Percentiles rank a stretch among this genome's conserved stretches.
These are phyloP conservation scores for Penicillium paradoxum DNA, from an alignment of 495 filamentous ascomycete genomes.

Conservation along the genomic window DNA sequence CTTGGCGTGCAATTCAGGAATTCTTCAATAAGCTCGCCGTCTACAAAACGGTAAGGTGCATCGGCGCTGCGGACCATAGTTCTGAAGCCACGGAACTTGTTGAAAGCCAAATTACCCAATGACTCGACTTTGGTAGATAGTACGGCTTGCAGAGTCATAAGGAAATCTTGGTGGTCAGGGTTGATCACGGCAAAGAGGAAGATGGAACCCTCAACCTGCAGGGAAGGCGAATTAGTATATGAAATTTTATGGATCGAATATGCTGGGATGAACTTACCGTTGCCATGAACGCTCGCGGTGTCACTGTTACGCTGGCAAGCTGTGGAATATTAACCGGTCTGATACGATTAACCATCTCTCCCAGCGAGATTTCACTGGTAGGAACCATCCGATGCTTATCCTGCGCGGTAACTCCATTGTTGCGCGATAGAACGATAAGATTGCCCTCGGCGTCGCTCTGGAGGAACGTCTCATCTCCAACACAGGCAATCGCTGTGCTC, in stretches of 20 bases:
- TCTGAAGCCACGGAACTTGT: conserved; percentile 71
- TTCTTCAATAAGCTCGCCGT: conserved; percentile 83
- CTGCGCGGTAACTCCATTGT: conserved; percentile 69
- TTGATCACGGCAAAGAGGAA: conserved; percentile 82
- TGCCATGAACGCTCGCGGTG: conserved; percentile 80
- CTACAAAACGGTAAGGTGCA: conserved; percentile 82
- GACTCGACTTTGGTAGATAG: conserved; percentile 62
- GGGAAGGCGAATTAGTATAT: conserved; percentile 1
- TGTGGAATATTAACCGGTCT: conserved; percentile 54
- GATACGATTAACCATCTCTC: conserved; percentile 91
- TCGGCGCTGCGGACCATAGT: conserved; percentile 63
- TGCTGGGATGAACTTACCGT: conserved; percentile 58
- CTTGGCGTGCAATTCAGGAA: conserved; percentile 67
- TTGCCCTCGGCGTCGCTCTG: conserved; percentile 85
- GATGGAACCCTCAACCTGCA: conserved; percentile 86
- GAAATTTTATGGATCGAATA: background rate
- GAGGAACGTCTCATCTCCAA: conserved; percentile 70
- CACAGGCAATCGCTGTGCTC: conserved; percentile 68
- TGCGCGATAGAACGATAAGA: conserved; percentile 68
- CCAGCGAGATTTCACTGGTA: conserved; percentile 74
- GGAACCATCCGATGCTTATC: conserved; percentile 67
- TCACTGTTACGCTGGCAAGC: conserved; percentile 56
- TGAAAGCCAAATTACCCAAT: conserved; percentile 68
- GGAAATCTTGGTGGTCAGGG: conserved; percentile 62
- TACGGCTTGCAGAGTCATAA: conserved; percentile 74